Evolutionary conservation across 441 rosid genomes (phyloP).

Genomic region (Codiaeum variegatum): DNA sequence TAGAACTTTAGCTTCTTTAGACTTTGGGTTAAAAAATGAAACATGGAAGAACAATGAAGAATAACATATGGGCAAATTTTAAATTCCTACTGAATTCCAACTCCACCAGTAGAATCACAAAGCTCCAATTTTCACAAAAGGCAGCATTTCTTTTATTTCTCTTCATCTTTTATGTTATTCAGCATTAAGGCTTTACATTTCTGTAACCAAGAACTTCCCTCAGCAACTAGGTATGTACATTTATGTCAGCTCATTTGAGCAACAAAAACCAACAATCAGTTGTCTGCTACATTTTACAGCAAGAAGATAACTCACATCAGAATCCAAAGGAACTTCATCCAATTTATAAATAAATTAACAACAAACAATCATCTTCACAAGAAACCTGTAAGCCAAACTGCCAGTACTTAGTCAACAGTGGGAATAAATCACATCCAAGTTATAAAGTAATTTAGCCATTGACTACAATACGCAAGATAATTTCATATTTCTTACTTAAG

Average conservation of each 20-base stretch:
- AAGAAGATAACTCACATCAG: neutral
- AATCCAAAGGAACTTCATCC: neutral
- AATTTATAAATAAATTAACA: neutral
- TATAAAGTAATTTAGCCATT: neutral
- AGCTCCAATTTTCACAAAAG: neutral
- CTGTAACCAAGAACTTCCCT: conserved; percentile 13
- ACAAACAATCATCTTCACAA: conserved; percentile 5
- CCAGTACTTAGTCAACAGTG: neutral
- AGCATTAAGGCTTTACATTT: conserved; percentile 18
- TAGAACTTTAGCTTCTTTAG: neutral
- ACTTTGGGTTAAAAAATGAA: neutral
- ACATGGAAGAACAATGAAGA: neutral
- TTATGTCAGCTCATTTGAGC: conserved; percentile 3
- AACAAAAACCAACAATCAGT: conserved; percentile 11
- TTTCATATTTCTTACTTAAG: neutral
- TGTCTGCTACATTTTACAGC: conserved; percentile 10
- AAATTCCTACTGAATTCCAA: neutral
- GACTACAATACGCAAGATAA: neutral
- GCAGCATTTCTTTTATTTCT: neutral
- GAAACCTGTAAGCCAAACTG: conserved; percentile 21
- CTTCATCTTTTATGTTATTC: neutral
- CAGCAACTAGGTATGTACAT: neutral
- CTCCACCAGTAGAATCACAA: conserved; percentile 11
- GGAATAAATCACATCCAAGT: neutral
- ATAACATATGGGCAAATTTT: neutral